These are phyloP conservation scores for Calonectria henricotiae DNA, from an alignment of 2,329 filamentous ascomycete species.

Conservation along the genomic window DNA sequence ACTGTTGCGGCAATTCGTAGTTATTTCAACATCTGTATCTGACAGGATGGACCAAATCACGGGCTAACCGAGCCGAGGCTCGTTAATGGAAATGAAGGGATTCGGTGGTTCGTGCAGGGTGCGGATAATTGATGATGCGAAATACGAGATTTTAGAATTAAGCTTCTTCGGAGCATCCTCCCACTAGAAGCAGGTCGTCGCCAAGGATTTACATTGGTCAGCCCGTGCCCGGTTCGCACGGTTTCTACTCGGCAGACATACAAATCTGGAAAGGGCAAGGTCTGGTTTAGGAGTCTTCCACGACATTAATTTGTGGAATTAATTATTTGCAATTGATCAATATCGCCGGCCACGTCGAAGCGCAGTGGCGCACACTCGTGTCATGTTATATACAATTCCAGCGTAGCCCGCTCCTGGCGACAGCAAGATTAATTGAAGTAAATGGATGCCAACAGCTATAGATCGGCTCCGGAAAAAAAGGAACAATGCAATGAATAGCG, in stretches of 20 bases:
- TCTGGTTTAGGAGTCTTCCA: not conserved
- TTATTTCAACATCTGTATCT: slow-evolving; percentile 10
- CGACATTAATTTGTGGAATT: not conserved
- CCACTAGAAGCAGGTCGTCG: slow-evolving; percentile 18
- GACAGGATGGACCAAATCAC: slow-evolving; percentile 6
- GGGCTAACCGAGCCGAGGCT: slow-evolving; percentile 16
- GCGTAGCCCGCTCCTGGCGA: not conserved
- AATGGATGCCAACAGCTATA: not conserved
- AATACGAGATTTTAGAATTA: slow-evolving; percentile 33
- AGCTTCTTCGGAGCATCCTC: slow-evolving; percentile 23
- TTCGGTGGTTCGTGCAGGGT: slow-evolving; percentile 1
- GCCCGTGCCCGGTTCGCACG: not conserved
- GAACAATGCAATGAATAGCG: not conserved
- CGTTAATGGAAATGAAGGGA: slow-evolving; percentile 19
- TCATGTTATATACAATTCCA: slow-evolving; percentile 7
- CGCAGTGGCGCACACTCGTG: not conserved
- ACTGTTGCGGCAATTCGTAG: not conserved
- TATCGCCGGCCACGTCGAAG: not conserved
- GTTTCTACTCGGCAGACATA: not conserved
- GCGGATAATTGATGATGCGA: slow-evolving; percentile 44
- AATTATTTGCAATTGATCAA: not conserved
- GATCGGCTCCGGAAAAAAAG: slow-evolving; percentile 6
- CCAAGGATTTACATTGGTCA: slow-evolving; percentile 6
- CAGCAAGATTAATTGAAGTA: slow-evolving; percentile 12
- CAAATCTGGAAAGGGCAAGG: not conserved